phyloP scores from a whole-genome alignment of 805 yeast species.

The Soucietia sequanensis region DNA sequence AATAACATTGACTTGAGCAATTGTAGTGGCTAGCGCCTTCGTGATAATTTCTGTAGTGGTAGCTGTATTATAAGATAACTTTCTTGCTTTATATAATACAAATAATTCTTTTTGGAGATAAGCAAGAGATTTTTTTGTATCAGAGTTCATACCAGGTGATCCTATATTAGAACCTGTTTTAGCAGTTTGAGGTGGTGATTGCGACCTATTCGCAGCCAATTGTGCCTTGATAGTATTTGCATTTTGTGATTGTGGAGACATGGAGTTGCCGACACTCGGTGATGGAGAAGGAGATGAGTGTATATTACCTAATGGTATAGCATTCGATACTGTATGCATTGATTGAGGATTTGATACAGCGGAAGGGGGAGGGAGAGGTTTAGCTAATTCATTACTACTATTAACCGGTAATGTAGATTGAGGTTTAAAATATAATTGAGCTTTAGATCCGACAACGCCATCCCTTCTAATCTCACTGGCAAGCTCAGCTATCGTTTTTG shows the following conservation, averaged over 20 bases:
- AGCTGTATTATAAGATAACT: conserved; percentile 68
- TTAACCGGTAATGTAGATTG: no score
- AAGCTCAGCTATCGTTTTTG: conserved; percentile 41
- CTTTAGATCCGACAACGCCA: conserved; percentile 22
- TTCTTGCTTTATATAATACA: conserved; percentile 73
- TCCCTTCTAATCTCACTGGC: conserved; percentile 42
- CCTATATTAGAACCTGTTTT: conserved; percentile 15
- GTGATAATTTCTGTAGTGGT: conserved; percentile 83
- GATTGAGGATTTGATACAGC: no score
- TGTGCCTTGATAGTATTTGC: conserved; percentile 41
- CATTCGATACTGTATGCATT: no score
- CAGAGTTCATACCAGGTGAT: conserved; percentile 45
- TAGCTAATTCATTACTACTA: conserved; percentile 8
- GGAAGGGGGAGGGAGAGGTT: no score
- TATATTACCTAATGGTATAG: no score
- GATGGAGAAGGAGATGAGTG: no score
- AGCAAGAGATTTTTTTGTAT: conserved; percentile 71
- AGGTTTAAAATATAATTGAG: conserved; percentile 36
- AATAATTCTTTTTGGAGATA: conserved; percentile 85
- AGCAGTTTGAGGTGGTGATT: conserved; percentile 17
- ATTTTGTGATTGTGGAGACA: no score
- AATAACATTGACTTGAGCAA: conserved; percentile 84
- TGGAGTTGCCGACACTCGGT: no score
- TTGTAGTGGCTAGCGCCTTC: conserved; percentile 89
- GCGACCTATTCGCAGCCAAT: conserved; percentile 45